Conservation (phyloP, 2,329 filamentous ascomycete species). For the Botryosphaeria dothidea region DNA sequence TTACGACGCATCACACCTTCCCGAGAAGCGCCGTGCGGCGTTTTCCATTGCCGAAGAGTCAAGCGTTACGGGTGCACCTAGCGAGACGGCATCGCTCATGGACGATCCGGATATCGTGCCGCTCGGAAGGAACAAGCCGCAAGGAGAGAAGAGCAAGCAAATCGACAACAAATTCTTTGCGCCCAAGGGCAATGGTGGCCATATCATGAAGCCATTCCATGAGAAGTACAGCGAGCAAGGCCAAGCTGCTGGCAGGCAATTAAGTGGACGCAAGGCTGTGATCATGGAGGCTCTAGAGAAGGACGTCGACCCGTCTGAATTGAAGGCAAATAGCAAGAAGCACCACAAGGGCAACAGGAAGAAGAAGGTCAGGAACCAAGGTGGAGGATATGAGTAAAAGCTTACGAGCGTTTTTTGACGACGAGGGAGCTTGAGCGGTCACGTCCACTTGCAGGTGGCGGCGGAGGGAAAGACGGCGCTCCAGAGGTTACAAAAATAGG, state of each 20-base stretch:
- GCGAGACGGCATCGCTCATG: conserved; percentile 43
- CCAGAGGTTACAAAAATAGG: neutral
- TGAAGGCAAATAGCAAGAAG: conserved; percentile 75
- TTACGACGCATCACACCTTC: conserved; percentile 80
- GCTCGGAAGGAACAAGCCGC: conserved; percentile 32
- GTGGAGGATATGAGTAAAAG: conserved; percentile 11
- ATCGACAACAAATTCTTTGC: conserved; percentile 92
- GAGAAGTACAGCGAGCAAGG: conserved; percentile 88
- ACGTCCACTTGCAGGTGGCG: too few species aligned
- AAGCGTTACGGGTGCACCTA: conserved; percentile 40
- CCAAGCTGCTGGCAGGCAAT: conserved; percentile 57
- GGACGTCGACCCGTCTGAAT: conserved; percentile 78
- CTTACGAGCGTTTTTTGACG: neutral
- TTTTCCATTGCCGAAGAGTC: conserved; percentile 51
- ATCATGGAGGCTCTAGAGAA: conserved; percentile 81
- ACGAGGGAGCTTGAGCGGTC: neutral
- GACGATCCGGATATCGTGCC: conserved; percentile 54
- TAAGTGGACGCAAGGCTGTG: conserved; percentile 81
- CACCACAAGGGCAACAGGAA: conserved; percentile 83
- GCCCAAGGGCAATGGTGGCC: conserved; percentile 61
- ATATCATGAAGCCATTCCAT: conserved; percentile 79
- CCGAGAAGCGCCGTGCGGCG: conserved; percentile 73
- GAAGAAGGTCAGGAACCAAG: conserved; percentile 41
- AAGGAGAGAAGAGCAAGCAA: conserved; percentile 71
- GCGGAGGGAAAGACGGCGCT: too few species aligned